phyloP scores from a whole-genome alignment of 2,329 filamentous ascomycete species.

The Talaromyces funiculosus region DNA sequence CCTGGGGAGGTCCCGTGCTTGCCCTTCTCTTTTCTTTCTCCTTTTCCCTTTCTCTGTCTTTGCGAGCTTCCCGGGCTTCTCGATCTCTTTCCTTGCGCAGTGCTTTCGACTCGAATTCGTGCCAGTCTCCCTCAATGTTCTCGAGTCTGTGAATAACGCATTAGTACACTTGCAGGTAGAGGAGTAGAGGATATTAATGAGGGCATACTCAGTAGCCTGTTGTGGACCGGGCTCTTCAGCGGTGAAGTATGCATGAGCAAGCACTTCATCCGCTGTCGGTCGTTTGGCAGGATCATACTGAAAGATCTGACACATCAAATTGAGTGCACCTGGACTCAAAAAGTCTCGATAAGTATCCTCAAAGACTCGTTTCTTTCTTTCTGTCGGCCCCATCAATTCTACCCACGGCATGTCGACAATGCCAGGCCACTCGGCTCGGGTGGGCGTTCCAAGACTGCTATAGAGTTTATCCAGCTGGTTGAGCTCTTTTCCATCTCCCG shows the following conservation, averaged over 20 bases:
- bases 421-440: slow-evolving; percentile 75
- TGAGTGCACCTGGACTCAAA: slow-evolving; percentile 73
- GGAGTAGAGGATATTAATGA: too few relatives aligned
- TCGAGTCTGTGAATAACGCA: slow-evolving; percentile 53
- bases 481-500: slow-evolving; percentile 91
- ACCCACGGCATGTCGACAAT: slow-evolving; percentile 97
- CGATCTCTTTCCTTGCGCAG: slow-evolving; percentile 77
- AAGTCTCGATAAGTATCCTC: slow-evolving; percentile 74
- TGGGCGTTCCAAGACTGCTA: slow-evolving; percentile 82
- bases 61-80: slow-evolving; percentile 44
- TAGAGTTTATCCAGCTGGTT: slow-evolving; percentile 98
- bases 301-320: slow-evolving; percentile 79
- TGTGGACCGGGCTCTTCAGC: slow-evolving; percentile 69
- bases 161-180: slow-evolving; percentile 1
- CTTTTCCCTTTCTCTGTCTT: slow-evolving; percentile 45
- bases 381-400: slow-evolving; percentile 74
- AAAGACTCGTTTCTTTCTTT: slow-evolving; percentile 68
- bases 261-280: slow-evolving; percentile 75
- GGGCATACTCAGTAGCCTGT: slow-evolving; percentile 71
- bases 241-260: slow-evolving; percentile 84
- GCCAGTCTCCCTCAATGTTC: slow-evolving; percentile 87
- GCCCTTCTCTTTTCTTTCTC: slow-evolving; percentile 49
- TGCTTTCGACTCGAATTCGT: slow-evolving; percentile 97
- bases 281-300: slow-evolving; percentile 79
- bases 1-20: slow-evolving; percentile 26